These are phyloP conservation scores for Comarum palustre DNA, from an alignment of 306 rosid genomes.

Conservation along the genomic window DNA sequence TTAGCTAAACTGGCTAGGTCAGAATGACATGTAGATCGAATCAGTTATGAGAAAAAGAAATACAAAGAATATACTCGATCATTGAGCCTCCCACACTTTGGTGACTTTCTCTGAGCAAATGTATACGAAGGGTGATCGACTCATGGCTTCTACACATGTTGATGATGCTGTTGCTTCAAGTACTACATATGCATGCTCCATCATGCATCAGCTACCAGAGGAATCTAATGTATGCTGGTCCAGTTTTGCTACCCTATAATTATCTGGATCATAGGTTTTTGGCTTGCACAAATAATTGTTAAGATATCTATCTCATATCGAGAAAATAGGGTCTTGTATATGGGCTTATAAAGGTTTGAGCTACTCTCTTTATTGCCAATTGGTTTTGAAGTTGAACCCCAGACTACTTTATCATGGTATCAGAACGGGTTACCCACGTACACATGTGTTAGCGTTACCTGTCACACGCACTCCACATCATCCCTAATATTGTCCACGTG, in stretches of 20 bases:
- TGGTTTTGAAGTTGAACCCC: too few relatives aligned
- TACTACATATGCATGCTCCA: not conserved
- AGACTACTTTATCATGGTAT: too few relatives aligned
- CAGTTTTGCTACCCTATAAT: not conserved
- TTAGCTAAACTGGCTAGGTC: not conserved
- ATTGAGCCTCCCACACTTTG: conserved; percentile 12
- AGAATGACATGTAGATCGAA: conserved; percentile 15
- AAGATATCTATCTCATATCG: too few relatives aligned
- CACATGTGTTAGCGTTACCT: too few relatives aligned
- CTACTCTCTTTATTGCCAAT: too few relatives aligned
- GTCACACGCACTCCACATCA: too few relatives aligned
- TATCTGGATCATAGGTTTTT: conserved; percentile 7
- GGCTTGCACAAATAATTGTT: too few relatives aligned
- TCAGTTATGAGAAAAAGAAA: conserved; percentile 9
- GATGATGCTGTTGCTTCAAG: conserved; percentile 20
- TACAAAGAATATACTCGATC: not conserved
- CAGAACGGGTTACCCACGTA: too few relatives aligned
- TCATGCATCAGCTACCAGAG: conserved; percentile 11
- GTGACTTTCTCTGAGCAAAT: conserved; percentile 15
- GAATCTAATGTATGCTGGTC: conserved; percentile 25
- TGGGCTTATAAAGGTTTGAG: too few relatives aligned
- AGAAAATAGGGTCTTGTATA: too few relatives aligned
- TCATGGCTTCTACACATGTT: conserved; percentile 11
- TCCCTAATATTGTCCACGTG: too few relatives aligned
- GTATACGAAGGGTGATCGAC: conserved; percentile 9